Percentiles rank a stretch among this genome's conserved stretches.
phyloP scores from a whole-genome alignment of 495 filamentous ascomycete species.

The Tuber aestivum region DNA sequence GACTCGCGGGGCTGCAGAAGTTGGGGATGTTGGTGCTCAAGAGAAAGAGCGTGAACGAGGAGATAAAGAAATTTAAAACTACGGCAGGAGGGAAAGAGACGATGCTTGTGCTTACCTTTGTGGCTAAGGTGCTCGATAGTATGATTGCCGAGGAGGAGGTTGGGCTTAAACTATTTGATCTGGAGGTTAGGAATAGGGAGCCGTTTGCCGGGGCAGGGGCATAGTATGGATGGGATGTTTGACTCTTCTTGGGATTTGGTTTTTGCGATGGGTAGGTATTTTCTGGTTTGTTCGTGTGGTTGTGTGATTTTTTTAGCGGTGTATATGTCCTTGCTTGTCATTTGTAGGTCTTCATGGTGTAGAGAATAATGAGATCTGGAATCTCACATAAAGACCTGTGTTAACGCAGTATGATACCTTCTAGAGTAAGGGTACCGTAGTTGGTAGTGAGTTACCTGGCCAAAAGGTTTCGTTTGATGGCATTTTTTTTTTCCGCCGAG shows the following conservation, averaged over 20 bases:
- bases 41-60: conserved; percentile 22
- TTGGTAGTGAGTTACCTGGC: background rate
- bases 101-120: background rate
- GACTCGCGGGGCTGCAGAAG: conserved; percentile 53
- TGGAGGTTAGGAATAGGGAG: background rate
- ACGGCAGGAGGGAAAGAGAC: background rate
- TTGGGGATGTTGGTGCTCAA: conserved; percentile 53
- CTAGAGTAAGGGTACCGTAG: background rate
- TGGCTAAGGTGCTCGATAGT: background rate
- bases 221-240: background rate
- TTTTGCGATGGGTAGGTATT: background rate
- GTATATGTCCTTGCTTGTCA: background rate
- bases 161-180: background rate
- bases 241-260: background rate
- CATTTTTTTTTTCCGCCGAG: background rate
- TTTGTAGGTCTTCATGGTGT: background rate
- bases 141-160: background rate
- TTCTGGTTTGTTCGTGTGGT: background rate
- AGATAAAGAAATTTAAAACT: conserved; percentile 5
- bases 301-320: background rate
- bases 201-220: background rate
- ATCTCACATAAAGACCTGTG: background rate
- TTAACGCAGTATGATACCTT: background rate
- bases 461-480: background rate
- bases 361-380: background rate